These are phyloP conservation scores for Bisporella sp. DNA, from an alignment of 2,329 filamentous ascomycete genomes.

Conservation along the genomic window DNA sequence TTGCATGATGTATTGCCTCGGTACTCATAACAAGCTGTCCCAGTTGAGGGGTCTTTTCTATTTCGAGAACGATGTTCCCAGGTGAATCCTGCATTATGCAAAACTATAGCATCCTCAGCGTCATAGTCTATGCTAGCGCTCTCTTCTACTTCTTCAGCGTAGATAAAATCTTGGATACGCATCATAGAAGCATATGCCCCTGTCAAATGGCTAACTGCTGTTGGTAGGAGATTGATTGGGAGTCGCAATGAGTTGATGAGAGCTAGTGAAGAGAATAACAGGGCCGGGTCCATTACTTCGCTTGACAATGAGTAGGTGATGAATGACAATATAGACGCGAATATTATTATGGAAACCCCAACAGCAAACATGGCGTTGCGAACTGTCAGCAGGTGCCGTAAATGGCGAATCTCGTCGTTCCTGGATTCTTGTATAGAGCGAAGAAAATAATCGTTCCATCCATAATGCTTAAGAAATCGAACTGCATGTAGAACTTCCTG, in stretches of 20 bases:
- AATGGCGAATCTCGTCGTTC: neutral
- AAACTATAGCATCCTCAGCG: no score
- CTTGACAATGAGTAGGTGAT: neutral
- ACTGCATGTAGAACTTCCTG: slow-evolving; percentile 59
- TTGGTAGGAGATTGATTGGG: neutral
- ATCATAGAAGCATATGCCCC: neutral
- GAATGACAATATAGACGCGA: neutral
- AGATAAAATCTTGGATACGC: neutral
- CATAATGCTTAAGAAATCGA: slow-evolving; percentile 61
- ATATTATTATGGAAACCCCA: no score
- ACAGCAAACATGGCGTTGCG: neutral
- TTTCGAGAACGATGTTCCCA: no score
- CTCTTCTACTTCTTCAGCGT: neutral
- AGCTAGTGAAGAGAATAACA: neutral
- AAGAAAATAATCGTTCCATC: slow-evolving; percentile 58
- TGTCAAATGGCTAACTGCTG: neutral
- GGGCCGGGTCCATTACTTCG: neutral
- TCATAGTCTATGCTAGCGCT: no score
- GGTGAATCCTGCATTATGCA: no score
- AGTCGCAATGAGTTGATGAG: neutral
- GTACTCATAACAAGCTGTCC: no score
- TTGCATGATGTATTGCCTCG: no score
- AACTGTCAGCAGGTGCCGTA: neutral
- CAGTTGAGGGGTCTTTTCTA: no score
- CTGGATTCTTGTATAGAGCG: slow-evolving; percentile 37